These are phyloP conservation scores for Suhomyces faveliae DNA, from an alignment of 805 yeast genomes.

Conservation along the genomic window DNA sequence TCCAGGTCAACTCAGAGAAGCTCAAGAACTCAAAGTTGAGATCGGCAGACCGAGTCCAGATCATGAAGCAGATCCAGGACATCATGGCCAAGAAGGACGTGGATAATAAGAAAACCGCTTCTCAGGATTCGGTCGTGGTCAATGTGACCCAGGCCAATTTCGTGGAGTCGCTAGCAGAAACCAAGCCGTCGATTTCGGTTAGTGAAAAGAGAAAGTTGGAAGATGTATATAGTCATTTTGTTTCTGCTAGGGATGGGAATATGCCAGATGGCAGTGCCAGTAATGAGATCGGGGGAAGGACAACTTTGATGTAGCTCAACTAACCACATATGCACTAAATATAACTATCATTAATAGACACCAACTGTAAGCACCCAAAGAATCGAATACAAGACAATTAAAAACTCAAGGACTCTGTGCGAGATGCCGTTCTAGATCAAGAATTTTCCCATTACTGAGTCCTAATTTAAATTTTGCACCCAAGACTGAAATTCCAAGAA, in stretches of 20 bases:
- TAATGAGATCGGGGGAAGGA: slow-evolving; percentile 79
- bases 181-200: slow-evolving; percentile 85
- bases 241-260: slow-evolving; percentile 76
- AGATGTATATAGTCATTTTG: slow-evolving; percentile 67
- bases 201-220: slow-evolving; percentile 65
- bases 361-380: too few species aligned
- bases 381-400: too few species aligned
- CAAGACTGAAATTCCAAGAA: too few species aligned
- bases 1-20: slow-evolving; percentile 39
- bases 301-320: slow-evolving; percentile 73
- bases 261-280: slow-evolving; percentile 86
- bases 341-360: too few species aligned
- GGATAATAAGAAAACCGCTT: slow-evolving; percentile 5
- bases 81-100: slow-evolving; percentile 20
- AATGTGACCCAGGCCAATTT: slow-evolving; percentile 55
- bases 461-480: too few species aligned
- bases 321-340: too few species aligned
- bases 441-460: too few species aligned
- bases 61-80: slow-evolving; percentile 44
- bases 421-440: too few species aligned
- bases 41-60: slow-evolving; percentile 40
- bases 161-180: slow-evolving; percentile 60
- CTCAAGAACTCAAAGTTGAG: slow-evolving; percentile 26
- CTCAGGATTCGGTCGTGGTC: slow-evolving; percentile 29
- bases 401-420: too few species aligned